phyloP scores from a whole-genome alignment of 352 stramenopile genomes.

The Phytopythium ostracodes region DNA sequence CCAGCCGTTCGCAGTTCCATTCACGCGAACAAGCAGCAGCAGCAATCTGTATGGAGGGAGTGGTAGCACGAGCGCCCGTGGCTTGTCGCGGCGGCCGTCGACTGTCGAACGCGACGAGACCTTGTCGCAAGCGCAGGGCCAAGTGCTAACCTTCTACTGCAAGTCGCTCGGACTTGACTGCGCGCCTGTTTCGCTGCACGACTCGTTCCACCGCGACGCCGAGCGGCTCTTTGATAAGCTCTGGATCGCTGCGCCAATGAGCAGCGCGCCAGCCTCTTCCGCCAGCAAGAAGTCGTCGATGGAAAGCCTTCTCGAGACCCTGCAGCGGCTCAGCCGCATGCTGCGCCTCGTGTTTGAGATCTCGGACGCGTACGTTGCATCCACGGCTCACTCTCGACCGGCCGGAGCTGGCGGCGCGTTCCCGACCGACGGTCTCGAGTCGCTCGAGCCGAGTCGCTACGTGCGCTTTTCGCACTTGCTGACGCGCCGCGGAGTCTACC shows the following conservation, averaged over 20 bases:
- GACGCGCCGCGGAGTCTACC: conserved; percentile 48
- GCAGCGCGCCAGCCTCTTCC: conserved; percentile 15
- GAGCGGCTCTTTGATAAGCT: conserved; percentile 85
- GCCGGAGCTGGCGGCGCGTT: conserved; percentile 13
- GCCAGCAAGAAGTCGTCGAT: conserved; percentile 21
- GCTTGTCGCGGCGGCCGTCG: conserved; percentile 13
- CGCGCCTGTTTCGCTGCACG: conserved; percentile 61
- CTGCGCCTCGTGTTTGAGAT: conserved; percentile 81
- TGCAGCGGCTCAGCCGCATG: conserved; percentile 65
- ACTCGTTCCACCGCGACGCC: conserved; percentile 74
- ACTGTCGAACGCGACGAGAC: conserved; percentile 22
- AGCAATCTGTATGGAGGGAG: conserved; percentile 12
- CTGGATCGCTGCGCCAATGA: conserved; percentile 31
- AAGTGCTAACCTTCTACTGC: conserved; percentile 79
- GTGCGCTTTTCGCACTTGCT: conserved; percentile 54
- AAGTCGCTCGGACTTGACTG: conserved; percentile 74
- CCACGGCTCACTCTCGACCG: conserved; percentile 56
- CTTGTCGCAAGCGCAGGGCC: conserved; percentile 55
- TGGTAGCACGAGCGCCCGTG: not conserved
- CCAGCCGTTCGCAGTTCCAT: conserved; percentile 56
- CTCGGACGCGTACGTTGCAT: conserved; percentile 82
- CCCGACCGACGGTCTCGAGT: conserved; percentile 31
- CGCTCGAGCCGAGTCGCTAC: conserved; percentile 61
- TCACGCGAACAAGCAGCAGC: conserved; percentile 20
- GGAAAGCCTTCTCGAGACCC: conserved; percentile 42